Base-by-base conservation (phyloP, 495 filamentous ascomycete genomes). In the Annulohypoxylon stygium region DNA sequence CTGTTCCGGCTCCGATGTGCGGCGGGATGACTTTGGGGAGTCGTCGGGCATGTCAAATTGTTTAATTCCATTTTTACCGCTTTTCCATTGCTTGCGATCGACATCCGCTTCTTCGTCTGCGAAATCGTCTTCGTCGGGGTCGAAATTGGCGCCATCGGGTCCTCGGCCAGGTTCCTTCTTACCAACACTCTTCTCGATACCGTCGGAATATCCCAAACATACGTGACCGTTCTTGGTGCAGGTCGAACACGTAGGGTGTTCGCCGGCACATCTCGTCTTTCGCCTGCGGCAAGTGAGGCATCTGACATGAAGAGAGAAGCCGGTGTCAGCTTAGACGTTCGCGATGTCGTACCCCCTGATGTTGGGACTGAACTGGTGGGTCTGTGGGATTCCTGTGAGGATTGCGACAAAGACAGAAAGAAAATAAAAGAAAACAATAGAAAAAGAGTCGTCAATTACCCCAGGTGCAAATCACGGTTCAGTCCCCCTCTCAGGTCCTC, bases 231-330 rank as follows among this genome's bases (percentile, higher is more conserved):
- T 92, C 71, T 93, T 91, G 51, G 86, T 86, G 75, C 92, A 94
- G 23, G 92, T 94, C 65, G 90, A 89, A 80, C 92, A 94, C 1
- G 88, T 85, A 79, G 90, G 90, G 71, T 90, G 88, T 81, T 93
- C 91, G 64, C 92, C 93, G 26, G 91, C 93, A 78, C 93, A 95
- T 79, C 93, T 87, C 64, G 92, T 94, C 82, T 95, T 95, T 80
- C 93, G 88, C 76, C 90, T 93, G 79, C 92, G 90, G 81, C 92
- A 93, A 61, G 92, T 95, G 67, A 90, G 85, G 81, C 92, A 93
- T 72, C 91, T 93, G 73, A 68, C 50, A 66, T 72, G 20, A 69
- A 18, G 60, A 57, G 16, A 75, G 59, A 74, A 69, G 50, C 62
- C 30, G 61, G 10, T 65, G 55, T 71, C 60, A 65, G 58, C 51